These are phyloP conservation scores for carrot (Daucus carota) DNA, from an alignment of 129 eudicot species.

Conservation along the genomic window DH1_v3.0 NC_030383.2:53341501-53342000, in stretches of 20 bases:
- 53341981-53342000: neutral
- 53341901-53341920: neutral
- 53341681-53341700: slow-evolving; percentile 1
- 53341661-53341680: slow-evolving; percentile 2
- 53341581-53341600: slow-evolving; percentile 4
- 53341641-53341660: slow-evolving; percentile 6
- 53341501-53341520: neutral
- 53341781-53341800: slow-evolving; percentile 5
- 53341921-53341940: neutral
- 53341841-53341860: neutral
- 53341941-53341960: neutral
- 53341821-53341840: neutral
- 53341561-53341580: neutral
- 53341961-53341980: neutral
- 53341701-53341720: neutral
- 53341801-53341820: slow-evolving; percentile 6
- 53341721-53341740: slow-evolving; percentile 3
- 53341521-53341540: neutral
- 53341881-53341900: neutral
- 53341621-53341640: neutral
- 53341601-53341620: slow-evolving; percentile 7
- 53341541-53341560: neutral
- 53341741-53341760: neutral
- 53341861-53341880: neutral
- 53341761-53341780: neutral